Evolutionary conservation across 2,329 filamentous ascomycete species (phyloP).

Genomic region (Ceratocystis diversiconidia): DNA sequence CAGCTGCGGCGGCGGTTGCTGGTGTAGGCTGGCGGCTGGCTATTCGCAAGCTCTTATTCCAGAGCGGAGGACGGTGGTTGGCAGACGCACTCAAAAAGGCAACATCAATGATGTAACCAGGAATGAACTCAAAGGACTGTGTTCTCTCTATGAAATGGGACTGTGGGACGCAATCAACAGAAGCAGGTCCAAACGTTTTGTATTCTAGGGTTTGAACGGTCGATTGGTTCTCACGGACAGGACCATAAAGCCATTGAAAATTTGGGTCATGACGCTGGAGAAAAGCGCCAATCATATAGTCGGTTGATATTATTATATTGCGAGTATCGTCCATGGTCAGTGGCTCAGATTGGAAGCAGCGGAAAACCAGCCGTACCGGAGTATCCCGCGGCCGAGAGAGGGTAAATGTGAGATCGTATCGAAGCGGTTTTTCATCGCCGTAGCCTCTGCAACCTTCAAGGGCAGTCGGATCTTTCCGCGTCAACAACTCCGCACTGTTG

Average conservation of each 20-base stretch:
- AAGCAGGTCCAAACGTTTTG: conserved; percentile 30
- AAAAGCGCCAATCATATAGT: conserved; percentile 38
- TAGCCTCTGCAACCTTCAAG: conserved; percentile 27
- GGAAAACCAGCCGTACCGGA: conserved; percentile 30
- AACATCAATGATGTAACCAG: conserved; percentile 37
- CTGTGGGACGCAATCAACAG: conserved; percentile 34
- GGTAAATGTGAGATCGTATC: conserved; percentile 36
- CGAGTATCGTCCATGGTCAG: conserved; percentile 32
- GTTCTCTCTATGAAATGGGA: conserved; percentile 31
- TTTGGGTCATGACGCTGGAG: conserved; percentile 35
- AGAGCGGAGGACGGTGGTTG: conserved; percentile 25
- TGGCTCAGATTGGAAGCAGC: conserved; percentile 36
- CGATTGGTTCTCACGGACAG: conserved; percentile 28
- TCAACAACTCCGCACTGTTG: conserved; percentile 39
- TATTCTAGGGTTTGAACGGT: conserved; percentile 30
- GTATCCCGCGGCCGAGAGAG: conserved; percentile 27
- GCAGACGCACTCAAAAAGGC: conserved; percentile 31
- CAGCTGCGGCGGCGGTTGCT: conserved; percentile 32
- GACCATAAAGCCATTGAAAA: conserved; percentile 34
- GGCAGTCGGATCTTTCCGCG: conserved; percentile 36
- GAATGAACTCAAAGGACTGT: conserved; percentile 33
- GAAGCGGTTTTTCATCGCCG: conserved; percentile 30
- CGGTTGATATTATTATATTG: conserved; percentile 35
- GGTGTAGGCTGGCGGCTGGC: conserved; percentile 36
- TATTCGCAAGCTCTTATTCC: conserved; percentile 31